A percentile compares a stretch with the other conserved stretches of the same genome.
phyloP scores from a whole-genome alignment of 2,329 filamentous ascomycete genomes.

The Monilinia laxa region DNA sequence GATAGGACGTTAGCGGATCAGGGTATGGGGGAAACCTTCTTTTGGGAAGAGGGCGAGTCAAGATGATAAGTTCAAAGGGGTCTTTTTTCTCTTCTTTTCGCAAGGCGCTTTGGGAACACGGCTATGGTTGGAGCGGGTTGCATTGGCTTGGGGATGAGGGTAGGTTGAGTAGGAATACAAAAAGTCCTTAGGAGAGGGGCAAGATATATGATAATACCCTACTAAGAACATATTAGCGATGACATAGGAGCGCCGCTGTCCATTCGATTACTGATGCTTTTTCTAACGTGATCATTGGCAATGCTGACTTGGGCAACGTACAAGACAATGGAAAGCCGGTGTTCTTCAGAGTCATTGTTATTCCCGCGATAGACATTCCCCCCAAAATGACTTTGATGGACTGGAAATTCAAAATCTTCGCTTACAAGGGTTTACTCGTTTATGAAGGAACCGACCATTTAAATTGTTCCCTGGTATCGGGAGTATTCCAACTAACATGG shows the following conservation, averaged over 20 bases:
- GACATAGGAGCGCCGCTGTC: too few species aligned
- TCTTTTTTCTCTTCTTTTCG: not conserved
- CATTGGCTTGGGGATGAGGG: not conserved
- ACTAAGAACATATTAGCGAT: not conserved
- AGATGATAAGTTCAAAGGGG: not conserved
- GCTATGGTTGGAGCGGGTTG: too few species aligned
- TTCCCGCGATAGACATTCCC: accelerated
- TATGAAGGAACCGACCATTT: not conserved
- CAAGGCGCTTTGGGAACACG: not conserved
- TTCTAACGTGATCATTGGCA: not conserved
- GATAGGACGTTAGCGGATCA: slow-evolving; percentile 7
- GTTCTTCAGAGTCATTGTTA: not conserved
- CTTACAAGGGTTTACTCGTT: not conserved
- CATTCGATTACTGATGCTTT: not conserved
- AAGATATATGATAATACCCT: not conserved
- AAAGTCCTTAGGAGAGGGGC: not conserved
- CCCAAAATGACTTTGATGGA: too few species aligned
- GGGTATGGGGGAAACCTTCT: not conserved
- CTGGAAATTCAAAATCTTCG: not conserved
- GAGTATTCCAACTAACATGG: not conserved
- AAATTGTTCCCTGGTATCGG: not conserved
- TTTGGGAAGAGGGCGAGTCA: slow-evolving; percentile 8
- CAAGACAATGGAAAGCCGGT: too few species aligned
- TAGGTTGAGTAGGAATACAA: not conserved
- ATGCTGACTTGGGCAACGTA: not conserved